Evolutionary conservation across 257 asterid genomes (phyloP).

Genomic region (Rehmannia glutinosa): DNA sequence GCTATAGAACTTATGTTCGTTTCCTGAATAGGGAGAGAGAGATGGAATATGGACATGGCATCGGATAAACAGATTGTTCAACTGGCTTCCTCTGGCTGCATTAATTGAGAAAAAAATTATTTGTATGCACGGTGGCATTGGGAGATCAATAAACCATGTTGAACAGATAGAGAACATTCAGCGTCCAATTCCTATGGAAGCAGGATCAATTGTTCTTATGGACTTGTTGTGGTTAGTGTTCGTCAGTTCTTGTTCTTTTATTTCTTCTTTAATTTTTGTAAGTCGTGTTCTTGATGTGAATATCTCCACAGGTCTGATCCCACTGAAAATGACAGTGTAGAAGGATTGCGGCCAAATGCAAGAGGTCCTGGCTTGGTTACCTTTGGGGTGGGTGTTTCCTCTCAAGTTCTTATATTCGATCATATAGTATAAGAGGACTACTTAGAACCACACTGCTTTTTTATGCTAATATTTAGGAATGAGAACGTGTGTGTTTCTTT

Average conservation of each 20-base stretch:
- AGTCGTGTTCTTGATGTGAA: constrained; percentile 8
- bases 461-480: too few relatives aligned
- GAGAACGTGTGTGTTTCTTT: too few relatives aligned
- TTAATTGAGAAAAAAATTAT: constrained; percentile 88
- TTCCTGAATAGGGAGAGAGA: constrained; percentile 85
- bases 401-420: not conserved
- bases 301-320: constrained; percentile 86
- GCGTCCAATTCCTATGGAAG: constrained; percentile 98
- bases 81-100: constrained; percentile 99
- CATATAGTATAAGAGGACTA: not conserved
- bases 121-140: constrained; percentile 99
- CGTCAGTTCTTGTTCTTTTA: not conserved
- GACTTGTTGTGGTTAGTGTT: constrained; percentile 79
- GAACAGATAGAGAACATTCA: constrained; percentile 92
- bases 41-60: constrained; percentile 99
- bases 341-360: constrained; percentile 97
- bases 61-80: constrained; percentile 87
- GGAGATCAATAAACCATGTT: constrained; percentile 94
- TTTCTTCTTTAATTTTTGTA: not conserved
- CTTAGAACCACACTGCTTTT: too few relatives aligned
- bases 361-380: constrained; percentile 99
- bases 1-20: constrained; percentile 9
- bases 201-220: constrained; percentile 96
- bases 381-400: constrained; percentile 73
- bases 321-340: constrained; percentile 98